Percentiles rank a stretch among this genome's conserved stretches.
phyloP scores from a whole-genome alignment of 2,329 filamentous ascomycete genomes.

The Paramyrothecium sp. region DNA sequence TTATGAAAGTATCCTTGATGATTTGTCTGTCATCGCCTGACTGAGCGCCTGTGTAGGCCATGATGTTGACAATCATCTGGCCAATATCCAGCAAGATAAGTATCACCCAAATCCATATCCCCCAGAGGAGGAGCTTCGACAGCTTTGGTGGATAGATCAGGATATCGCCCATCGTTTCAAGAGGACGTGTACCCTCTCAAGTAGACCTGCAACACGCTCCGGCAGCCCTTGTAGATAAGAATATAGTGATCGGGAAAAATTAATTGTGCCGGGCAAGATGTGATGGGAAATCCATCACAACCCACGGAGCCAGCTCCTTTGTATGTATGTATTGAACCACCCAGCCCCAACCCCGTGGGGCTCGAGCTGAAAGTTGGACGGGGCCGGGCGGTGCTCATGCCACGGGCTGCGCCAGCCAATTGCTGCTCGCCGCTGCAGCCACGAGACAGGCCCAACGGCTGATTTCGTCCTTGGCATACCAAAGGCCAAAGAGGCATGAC shows the following conservation, averaged over 20 bases:
- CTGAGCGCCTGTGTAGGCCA: conserved; percentile 1
- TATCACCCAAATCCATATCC: neutral
- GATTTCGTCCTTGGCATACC: neutral
- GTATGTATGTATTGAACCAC: neutral
- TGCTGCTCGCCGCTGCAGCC: neutral
- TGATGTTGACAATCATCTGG: neutral
- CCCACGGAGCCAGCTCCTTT: no score
- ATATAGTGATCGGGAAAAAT: no score
- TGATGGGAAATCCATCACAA: no score
- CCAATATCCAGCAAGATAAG: neutral
- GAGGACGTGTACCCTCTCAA: no score
- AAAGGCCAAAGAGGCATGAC: neutral
- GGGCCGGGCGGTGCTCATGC: neutral
- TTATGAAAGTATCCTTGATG: neutral
- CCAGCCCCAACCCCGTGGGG: neutral
- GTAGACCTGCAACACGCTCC: no score
- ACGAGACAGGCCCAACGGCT: neutral
- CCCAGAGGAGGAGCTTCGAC: no score
- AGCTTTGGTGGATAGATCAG: no score
- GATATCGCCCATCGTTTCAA: no score
- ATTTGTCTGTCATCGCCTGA: neutral
- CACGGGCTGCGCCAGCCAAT: neutral
- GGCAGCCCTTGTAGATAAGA: no score
- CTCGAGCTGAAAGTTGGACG: neutral
- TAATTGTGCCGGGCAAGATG: no score